These are phyloP conservation scores for Colletotrichum kahawae DNA, from an alignment of 2,329 filamentous ascomycete genomes.

Conservation along the genomic window DNA sequence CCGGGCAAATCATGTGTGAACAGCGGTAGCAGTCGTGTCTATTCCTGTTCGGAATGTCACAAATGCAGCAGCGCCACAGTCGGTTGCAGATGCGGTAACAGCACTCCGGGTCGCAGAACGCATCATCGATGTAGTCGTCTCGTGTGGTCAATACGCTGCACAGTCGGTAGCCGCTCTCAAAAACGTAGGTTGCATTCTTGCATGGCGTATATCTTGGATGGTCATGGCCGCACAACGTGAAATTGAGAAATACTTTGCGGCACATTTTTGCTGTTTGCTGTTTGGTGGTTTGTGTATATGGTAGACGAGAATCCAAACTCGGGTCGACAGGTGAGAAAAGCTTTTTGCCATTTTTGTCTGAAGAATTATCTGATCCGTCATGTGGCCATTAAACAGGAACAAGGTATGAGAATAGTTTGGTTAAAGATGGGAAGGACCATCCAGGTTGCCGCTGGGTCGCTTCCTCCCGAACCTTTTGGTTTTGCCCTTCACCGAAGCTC, in stretches of 20 bases:
- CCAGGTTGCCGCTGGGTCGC: background rate
- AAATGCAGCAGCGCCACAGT: background rate
- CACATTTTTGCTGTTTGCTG: background rate
- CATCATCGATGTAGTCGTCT: background rate
- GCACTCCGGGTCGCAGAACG: background rate
- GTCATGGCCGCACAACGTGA: background rate
- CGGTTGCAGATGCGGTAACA: background rate
- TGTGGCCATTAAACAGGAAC: background rate
- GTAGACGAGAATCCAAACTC: background rate
- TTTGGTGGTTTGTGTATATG: background rate
- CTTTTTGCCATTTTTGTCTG: background rate
- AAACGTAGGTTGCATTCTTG: background rate
- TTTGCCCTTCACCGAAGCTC: background rate
- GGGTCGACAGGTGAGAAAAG: background rate
- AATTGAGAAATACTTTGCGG: background rate
- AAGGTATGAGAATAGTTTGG: background rate
- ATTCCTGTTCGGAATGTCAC: background rate
- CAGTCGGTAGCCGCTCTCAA: background rate
- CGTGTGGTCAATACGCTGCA: background rate
- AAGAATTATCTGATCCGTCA: background rate
- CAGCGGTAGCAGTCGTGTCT: background rate
- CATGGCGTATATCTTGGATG: background rate
- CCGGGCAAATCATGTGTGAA: background rate
- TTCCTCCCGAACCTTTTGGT: background rate
- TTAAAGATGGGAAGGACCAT: background rate